phyloP scores from a whole-genome alignment of 2,329 filamentous ascomycete species.

The Sporothrix schenckii region DNA sequence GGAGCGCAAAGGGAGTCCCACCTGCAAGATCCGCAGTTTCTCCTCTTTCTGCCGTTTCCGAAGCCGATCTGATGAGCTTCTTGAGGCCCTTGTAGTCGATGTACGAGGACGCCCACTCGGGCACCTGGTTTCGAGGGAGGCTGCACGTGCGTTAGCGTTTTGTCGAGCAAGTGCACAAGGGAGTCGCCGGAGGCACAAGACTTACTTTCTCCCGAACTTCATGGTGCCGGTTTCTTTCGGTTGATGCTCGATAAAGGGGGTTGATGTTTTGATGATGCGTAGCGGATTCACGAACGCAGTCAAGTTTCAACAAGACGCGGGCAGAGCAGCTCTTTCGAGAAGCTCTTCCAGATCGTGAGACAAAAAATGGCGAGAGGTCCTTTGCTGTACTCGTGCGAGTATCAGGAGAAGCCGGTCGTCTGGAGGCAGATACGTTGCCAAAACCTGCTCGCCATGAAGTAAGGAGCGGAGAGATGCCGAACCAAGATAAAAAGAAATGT shows the following conservation, averaged over 20 bases:
- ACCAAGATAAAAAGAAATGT: background rate
- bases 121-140: constrained; percentile 79
- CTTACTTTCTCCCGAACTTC: constrained; percentile 47
- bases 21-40: constrained; percentile 86
- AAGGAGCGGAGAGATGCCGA: background rate
- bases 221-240: constrained; percentile 34
- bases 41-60: constrained; percentile 66
- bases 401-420: constrained; percentile 32
- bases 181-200: background rate
- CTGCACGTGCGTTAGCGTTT: constrained; percentile 30
- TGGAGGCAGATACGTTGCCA: constrained; percentile 20
- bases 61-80: constrained; percentile 86
- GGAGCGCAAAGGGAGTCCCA: constrained; percentile 53
- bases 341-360: background rate
- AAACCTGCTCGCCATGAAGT: constrained; percentile 30
- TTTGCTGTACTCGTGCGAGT: constrained; percentile 1
- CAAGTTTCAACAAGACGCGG: background rate
- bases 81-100: constrained; percentile 93
- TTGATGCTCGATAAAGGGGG: background rate
- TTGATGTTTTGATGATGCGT: background rate
- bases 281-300: background rate
- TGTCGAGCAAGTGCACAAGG: background rate
- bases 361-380: background rate
- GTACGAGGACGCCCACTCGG: constrained; percentile 81
- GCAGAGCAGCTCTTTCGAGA: background rate